These are phyloP conservation scores for Botrytis aclada DNA, from an alignment of 2,329 filamentous ascomycete genomes.

Conservation along the genomic window DNA sequence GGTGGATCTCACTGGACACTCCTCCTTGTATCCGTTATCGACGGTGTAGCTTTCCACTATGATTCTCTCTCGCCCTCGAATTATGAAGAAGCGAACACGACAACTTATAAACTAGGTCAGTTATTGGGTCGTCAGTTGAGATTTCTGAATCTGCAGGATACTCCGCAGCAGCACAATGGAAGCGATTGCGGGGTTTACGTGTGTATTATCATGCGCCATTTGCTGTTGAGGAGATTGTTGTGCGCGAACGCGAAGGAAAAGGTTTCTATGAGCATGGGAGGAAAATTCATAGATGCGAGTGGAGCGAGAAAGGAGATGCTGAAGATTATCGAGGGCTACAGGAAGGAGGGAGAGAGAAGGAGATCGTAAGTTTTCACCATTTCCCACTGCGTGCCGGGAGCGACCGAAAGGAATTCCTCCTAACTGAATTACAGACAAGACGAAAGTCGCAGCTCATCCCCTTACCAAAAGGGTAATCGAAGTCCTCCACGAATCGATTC, in stretches of 20 bases:
- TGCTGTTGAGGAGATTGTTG: slow-evolving; percentile 82
- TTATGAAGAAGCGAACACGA: slow-evolving; percentile 66
- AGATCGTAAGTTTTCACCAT: slow-evolving; percentile 61
- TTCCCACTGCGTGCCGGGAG: too few species aligned
- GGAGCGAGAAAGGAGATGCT: slow-evolving; percentile 88
- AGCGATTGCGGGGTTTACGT: slow-evolving; percentile 96
- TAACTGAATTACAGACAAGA: slow-evolving; percentile 16
- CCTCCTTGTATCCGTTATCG: slow-evolving; percentile 81
- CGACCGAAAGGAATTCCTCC: neutral
- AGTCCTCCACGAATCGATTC: slow-evolving; percentile 28
- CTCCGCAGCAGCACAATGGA: slow-evolving; percentile 86
- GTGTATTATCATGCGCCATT: slow-evolving; percentile 88
- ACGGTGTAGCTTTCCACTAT: slow-evolving; percentile 94
- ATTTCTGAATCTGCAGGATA: slow-evolving; percentile 80
- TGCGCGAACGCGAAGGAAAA: slow-evolving; percentile 77
- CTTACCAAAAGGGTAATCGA: slow-evolving; percentile 18
- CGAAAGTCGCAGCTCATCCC: slow-evolving; percentile 24
- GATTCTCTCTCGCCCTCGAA: slow-evolving; percentile 81
- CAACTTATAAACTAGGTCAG: slow-evolving; percentile 64
- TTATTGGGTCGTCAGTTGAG: slow-evolving; percentile 65
- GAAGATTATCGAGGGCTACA: slow-evolving; percentile 79
- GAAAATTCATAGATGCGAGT: slow-evolving; percentile 76
- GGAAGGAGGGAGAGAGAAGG: slow-evolving; percentile 82
- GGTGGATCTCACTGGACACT: slow-evolving; percentile 94
- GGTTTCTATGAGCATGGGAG: slow-evolving; percentile 89